Conservation (phyloP, 2,329 filamentous ascomycete species). For the Xylariaceae sp. region DNA sequence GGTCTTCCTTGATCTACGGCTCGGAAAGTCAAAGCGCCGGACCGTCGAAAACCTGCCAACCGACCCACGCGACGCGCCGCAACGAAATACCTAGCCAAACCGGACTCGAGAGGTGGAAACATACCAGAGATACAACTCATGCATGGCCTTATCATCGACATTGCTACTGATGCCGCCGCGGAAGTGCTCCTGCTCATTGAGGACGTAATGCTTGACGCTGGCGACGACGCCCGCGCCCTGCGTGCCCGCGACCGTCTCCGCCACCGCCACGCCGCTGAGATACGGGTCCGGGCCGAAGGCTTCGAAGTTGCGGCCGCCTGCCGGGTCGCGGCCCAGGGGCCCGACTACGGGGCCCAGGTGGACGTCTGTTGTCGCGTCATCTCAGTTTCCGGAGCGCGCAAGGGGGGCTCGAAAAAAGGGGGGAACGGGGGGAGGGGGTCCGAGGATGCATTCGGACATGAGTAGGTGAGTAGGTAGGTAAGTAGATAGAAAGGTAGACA, state of each 20-base stretch:
- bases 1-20: no score
- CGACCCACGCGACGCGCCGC: no score
- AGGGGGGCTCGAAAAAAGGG: no score
- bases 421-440: no score
- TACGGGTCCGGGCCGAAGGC: constrained; percentile 73
- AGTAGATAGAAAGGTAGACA: neutral
- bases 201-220: constrained; percentile 72
- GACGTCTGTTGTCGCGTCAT: constrained; percentile 51
- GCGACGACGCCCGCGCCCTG: constrained; percentile 79
- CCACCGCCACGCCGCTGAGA: constrained; percentile 70
- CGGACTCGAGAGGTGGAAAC: no score
- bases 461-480: no score
- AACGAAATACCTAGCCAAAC: no score
- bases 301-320: constrained; percentile 73
- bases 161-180: constrained; percentile 46
- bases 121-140: constrained; percentile 71
- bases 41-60: no score
- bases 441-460: neutral
- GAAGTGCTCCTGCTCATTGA: constrained; percentile 62
- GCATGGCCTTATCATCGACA: constrained; percentile 71
- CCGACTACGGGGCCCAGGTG: constrained; percentile 64
- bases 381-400: no score
- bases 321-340: constrained; percentile 66
- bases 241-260: constrained; percentile 74
- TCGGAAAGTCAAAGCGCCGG: no score